phyloP scores from a whole-genome alignment of 2,329 filamentous ascomycete species.

The Fusarium phyllophilum region DNA sequence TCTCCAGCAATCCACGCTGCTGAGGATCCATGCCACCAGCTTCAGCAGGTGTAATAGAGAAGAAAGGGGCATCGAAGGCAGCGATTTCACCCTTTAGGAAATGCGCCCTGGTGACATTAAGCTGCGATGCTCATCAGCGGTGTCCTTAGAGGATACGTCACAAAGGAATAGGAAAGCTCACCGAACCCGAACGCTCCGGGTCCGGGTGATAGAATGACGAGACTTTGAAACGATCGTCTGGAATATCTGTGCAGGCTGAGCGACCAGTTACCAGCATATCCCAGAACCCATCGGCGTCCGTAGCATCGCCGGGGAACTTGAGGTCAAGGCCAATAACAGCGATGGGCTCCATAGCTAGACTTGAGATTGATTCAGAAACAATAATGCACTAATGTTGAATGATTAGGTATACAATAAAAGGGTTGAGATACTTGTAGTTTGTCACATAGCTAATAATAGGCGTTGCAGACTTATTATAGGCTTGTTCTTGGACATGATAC shows the following conservation, averaged over 20 bases:
- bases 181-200: constrained; percentile 3
- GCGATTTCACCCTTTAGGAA: neutral
- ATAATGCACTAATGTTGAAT: neutral
- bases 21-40: constrained; percentile 54
- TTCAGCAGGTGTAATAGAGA: constrained; percentile 52
- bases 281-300: neutral
- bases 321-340: constrained; percentile 9
- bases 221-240: constrained; percentile 4
- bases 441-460: neutral
- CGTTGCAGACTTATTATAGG: neutral
- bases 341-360: neutral
- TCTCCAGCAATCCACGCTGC: constrained; percentile 47
- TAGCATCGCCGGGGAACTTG: constrained; percentile 8
- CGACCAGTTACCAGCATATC: constrained; percentile 8
- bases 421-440: neutral
- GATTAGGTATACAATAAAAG: neutral
- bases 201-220: constrained; percentile 7
- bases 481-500: no score
- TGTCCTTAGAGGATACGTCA: accelerated
- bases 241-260: constrained; percentile 1
- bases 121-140: neutral
- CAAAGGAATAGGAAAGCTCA: neutral
- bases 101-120: constrained; percentile 1
- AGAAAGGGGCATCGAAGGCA: constrained; percentile 49
- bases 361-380: no score